Evolutionary conservation across 805 yeast species (phyloP).

Genomic region (Kurtzmaniella cleridarum): DNA sequence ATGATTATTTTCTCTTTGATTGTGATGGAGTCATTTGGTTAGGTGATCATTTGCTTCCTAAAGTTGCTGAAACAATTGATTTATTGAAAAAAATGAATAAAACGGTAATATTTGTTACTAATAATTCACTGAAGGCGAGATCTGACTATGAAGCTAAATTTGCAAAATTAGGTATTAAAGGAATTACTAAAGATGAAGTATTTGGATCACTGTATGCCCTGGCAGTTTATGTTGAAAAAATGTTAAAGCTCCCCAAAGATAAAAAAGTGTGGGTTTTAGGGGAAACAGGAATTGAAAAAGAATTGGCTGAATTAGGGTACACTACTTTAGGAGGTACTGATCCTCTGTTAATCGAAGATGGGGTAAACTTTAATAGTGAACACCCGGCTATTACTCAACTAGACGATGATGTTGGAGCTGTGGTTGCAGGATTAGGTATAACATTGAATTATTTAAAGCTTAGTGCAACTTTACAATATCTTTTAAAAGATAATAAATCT

Average conservation of each 20-base stretch:
- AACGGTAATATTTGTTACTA: slow-evolving; percentile 83
- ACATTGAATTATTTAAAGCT: slow-evolving; percentile 76
- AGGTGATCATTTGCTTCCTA: slow-evolving; percentile 76
- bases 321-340: slow-evolving; percentile 80
- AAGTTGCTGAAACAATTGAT: slow-evolving; percentile 68
- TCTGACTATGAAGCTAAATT: slow-evolving; percentile 72
- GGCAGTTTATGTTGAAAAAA: slow-evolving; percentile 77
- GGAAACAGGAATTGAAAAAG: slow-evolving; percentile 79
- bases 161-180: slow-evolving; percentile 48
- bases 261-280: slow-evolving; percentile 88
- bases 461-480: slow-evolving; percentile 76
- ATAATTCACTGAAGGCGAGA: slow-evolving; percentile 91
- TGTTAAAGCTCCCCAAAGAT: slow-evolving; percentile 65
- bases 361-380: slow-evolving; percentile 49
- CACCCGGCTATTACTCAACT: slow-evolving; percentile 49
- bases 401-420: slow-evolving; percentile 79
- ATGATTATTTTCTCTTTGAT: slow-evolving; percentile 88
- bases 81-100: slow-evolving; percentile 53
- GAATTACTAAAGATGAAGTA: slow-evolving; percentile 55
- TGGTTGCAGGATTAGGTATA: slow-evolving; percentile 80
- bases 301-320: slow-evolving; percentile 70
- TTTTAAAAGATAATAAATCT: slow-evolving; percentile 49
- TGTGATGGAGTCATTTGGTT: slow-evolving; percentile 98
- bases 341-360: slow-evolving; percentile 42
- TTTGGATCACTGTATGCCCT: slow-evolving; percentile 92